Evolutionary conservation across 139 green algal species (phyloP), one percentile per base, ranked within the genome.

Genomic region (Raphidocelis subcapitata): DNA sequence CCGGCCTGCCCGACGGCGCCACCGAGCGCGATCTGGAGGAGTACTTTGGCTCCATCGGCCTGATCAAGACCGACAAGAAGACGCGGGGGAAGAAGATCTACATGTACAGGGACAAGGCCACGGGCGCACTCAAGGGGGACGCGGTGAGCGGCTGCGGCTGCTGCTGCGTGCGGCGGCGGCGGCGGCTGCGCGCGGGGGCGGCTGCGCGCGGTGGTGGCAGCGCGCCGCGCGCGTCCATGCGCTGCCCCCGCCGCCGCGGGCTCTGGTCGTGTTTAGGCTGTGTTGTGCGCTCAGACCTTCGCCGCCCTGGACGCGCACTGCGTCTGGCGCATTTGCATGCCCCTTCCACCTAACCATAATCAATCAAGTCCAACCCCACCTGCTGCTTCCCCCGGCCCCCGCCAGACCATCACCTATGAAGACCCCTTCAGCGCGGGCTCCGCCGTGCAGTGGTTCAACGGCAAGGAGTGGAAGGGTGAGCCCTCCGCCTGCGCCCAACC

Each of bases 381-480:
- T n/a, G n/a, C n/a, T n/a, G 21, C 23, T 28, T n/a, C 23, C 52
- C 21, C 12, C 52, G 21, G 21, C 52, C 52, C 24, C 24, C 23
- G 12, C 4, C 21, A 26, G 26, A 78, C 72, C 62, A 81, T 93
- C 5, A 82, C 83, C 0, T 94, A 93, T 69, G 89, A 95, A 16
- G 92, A 97, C 72, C 88, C 92, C 2, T 94, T 93, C 67, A 87
- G 87, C 2, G 92, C 92, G 0, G 74, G 61, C 20, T 91, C 81
- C 0, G 91, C 91, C 2, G 86, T 94, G 24, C 54, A 86, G n/a
- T 97, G 91, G 91, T 97, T 96, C 67, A 84, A 93, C 65, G 83
- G 85, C 76, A 97, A 96, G 74, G 83, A 92, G 1, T 96, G 86
- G 69, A 89, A 91, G 76, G 90, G 90, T 93, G 57, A 52, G 61